A percentile compares a stretch with the other conserved stretches of the same genome.
Conservation (phyloP, 805 yeast species). For the Kodamaea fukazawae region DNA sequence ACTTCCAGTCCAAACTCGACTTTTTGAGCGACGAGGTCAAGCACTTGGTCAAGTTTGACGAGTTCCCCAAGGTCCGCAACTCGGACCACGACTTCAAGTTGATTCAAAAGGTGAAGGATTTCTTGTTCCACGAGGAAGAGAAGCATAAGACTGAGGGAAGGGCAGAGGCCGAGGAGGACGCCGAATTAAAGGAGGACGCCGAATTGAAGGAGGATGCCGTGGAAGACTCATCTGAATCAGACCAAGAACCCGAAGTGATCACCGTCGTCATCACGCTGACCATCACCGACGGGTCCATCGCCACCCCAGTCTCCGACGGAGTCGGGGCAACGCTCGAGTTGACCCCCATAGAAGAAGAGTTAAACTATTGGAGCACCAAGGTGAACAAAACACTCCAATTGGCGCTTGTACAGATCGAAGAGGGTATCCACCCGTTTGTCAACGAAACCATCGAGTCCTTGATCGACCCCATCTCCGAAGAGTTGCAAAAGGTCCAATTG, state of each 20-base stretch:
- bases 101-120: slow-evolving; percentile 6
- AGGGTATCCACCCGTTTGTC: slow-evolving; percentile 30
- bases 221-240: neutral
- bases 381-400: slow-evolving; percentile 33
- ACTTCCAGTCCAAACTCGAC: slow-evolving; percentile 20
- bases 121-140: slow-evolving; percentile 4
- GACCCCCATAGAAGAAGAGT: slow-evolving; percentile 25
- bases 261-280: slow-evolving; percentile 11
- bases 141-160: neutral
- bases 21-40: slow-evolving; percentile 27
- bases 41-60: slow-evolving; percentile 21
- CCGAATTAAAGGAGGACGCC: neutral
- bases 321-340: neutral
- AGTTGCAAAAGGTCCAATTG: slow-evolving; percentile 27
- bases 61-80: slow-evolving; percentile 10
- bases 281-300: neutral
- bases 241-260: neutral
- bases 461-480: slow-evolving; percentile 23
- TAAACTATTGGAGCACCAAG: slow-evolving; percentile 31
- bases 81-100: slow-evolving; percentile 4
- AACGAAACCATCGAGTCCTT: slow-evolving; percentile 23
- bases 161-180: neutral
- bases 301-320: too few relatives aligned
- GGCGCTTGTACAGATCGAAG: slow-evolving; percentile 30
- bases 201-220: too few relatives aligned